Evolutionary conservation across 2,329 filamentous ascomycete genomes (phyloP), one percentile per base, ranked within the genome.

Genomic region (Fonsecaea pedrosoi): DNA sequence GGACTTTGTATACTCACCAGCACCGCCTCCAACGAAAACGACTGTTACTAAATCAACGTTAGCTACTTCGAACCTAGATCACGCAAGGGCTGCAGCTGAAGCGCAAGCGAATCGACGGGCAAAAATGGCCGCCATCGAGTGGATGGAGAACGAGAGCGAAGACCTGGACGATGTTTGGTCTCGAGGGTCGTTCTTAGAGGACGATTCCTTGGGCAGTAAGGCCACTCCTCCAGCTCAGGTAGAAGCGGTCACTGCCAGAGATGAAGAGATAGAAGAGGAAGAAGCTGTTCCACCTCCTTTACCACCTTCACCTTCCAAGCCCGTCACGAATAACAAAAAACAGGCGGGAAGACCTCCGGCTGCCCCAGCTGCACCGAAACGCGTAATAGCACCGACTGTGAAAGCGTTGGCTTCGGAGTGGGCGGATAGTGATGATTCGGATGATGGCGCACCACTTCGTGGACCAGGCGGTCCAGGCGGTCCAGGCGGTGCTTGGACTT

Each of bases 121-220:
- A 5, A 78, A 78, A 65, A 67, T 77, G 62, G 74, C 75, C 54
- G 74, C 75, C 15, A 69, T 76, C 63, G 71, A 73, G 54, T 76
- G 74, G 73, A 72, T 74, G 34, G 70, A 73, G 18, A 73, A 72
- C 35, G 70, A 74, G 25, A 66, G 65, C 30, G 70, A 74, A 40
- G 69, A 69, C 54, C 61, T 74, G 25, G 70, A 71, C 13, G 70
- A 70, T 40, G 62, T 18, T 15, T 71, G 66, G 62, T 72, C 69
- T 30, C 53, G 66, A 25, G 57, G 62, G 5, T 70, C 68, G 3
- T 65, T 64, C 61, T 18, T 57, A 34, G 66, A 64, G 8, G 62
- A 66, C n/a, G 35, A 58, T 15, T 8, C 42, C n/a, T 9, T 58
- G 13, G 30, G 30, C n/a, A 21, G 30, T 5, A 42, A 30, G 37